Evolutionary conservation across 2,329 filamentous ascomycete genomes (phyloP).

Genomic region (Aciculosporium take): DNA sequence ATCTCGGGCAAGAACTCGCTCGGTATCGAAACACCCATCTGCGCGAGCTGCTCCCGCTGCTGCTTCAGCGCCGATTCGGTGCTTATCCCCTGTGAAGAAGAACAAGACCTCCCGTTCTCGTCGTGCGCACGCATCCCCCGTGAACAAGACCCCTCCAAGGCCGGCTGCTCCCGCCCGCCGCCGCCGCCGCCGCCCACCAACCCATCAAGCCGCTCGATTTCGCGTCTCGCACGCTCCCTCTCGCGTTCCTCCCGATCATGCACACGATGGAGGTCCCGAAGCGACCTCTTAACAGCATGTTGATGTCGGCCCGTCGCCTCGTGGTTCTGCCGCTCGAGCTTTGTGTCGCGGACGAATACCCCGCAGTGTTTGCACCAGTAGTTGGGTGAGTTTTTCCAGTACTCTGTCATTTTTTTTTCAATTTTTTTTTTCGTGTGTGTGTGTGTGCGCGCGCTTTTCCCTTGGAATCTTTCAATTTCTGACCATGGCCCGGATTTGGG

Average conservation of each 20-base stretch:
- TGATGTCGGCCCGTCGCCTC: conserved; percentile 79
- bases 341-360: conserved; percentile 80
- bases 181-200: conserved; percentile 34
- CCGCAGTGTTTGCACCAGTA: conserved; percentile 99
- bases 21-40: conserved; percentile 74
- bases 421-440: not conserved
- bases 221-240: conserved; percentile 66
- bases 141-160: too few species aligned
- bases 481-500: too few species aligned
- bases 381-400: conserved; percentile 95
- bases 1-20: conserved; percentile 64
- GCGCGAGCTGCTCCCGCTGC: conserved; percentile 77
- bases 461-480: not conserved
- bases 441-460: not conserved
- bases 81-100: not conserved
- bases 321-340: conserved; percentile 78
- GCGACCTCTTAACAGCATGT: conserved; percentile 70
- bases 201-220: conserved; percentile 75
- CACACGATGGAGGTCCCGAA: conserved; percentile 74
- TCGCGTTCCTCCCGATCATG: conserved; percentile 73
- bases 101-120: too few species aligned
- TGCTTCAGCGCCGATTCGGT: conserved; percentile 54
- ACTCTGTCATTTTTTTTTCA: conserved; percentile 64
- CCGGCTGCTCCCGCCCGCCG: not conserved
- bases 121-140: too few species aligned